phyloP scores from a whole-genome alignment of 2,329 filamentous ascomycete genomes.

The Colletotrichum acutatum region DNA sequence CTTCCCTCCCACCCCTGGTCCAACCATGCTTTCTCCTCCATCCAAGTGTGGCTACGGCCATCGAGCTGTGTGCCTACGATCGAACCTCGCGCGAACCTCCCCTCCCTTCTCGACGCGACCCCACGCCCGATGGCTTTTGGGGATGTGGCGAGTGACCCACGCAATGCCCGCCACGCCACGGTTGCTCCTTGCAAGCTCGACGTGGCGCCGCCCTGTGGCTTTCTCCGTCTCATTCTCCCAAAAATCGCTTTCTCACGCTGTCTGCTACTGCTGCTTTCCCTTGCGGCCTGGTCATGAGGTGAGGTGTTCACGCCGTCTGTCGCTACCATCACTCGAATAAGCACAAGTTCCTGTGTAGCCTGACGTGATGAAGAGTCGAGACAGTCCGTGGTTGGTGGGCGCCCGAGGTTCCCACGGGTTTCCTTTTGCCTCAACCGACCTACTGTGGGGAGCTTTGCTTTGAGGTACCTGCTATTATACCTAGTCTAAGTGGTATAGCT shows the following conservation, averaged over 20 bases:
- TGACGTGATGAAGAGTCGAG: background rate
- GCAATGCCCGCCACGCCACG: background rate
- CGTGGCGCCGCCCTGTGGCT: constrained; percentile 6
- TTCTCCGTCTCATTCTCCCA: background rate
- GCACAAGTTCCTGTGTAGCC: background rate
- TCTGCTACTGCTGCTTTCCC: background rate
- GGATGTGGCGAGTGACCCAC: constrained; percentile 25
- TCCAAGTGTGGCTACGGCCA: constrained; percentile 24
- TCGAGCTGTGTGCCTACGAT: constrained; percentile 27
- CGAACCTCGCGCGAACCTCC: constrained; percentile 6
- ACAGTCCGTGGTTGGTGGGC: too few species aligned
- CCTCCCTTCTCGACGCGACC: background rate
- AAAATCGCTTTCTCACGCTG: too few species aligned
- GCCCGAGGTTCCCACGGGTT: too few species aligned
- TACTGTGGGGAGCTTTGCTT: background rate
- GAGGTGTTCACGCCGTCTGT: background rate
- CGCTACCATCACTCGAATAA: background rate
- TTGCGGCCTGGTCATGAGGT: background rate
- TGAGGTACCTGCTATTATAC: background rate
- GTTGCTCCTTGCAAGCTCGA: background rate
- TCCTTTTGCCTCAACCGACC: too few species aligned
- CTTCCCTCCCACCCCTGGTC: constrained; percentile 13
- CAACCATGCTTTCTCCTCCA: constrained; percentile 4
- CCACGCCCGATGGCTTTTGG: background rate
- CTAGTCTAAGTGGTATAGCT: background rate